Percentiles rank a stretch among this genome's conserved stretches.
These are phyloP conservation scores for Penicillium sp. DNA, from an alignment of 2,329 filamentous ascomycete species.

Conservation along the genomic window DNA sequence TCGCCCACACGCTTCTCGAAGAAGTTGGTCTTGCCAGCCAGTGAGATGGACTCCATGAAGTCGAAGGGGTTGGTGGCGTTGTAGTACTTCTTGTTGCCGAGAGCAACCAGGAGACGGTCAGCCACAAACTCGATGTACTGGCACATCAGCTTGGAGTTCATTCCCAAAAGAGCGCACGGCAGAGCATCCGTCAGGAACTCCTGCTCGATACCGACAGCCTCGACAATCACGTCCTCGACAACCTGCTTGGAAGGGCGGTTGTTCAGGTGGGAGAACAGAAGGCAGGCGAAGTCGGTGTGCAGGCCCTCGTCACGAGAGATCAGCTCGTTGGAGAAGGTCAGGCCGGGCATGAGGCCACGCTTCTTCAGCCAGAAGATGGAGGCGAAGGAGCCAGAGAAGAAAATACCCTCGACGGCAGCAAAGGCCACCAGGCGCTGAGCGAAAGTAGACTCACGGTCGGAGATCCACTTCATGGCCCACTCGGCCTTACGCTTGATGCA, in stretches of 20 bases:
- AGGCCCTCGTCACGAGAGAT: slow-evolving; percentile 99
- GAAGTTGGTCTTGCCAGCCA: slow-evolving; percentile 99
- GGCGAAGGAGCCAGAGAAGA: slow-evolving; percentile 97
- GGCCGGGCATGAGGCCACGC: slow-evolving; percentile 95
- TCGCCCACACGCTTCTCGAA: slow-evolving; percentile 99
- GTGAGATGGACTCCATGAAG: slow-evolving; percentile 99
- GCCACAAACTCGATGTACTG: slow-evolving; percentile 99
- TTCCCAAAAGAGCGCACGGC: slow-evolving; percentile 86
- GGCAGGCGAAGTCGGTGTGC: slow-evolving; percentile 97
- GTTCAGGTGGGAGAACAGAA: slow-evolving; percentile 95
- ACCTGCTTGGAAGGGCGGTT: slow-evolving; percentile 77
- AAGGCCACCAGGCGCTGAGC: slow-evolving; percentile 94
- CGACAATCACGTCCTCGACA: slow-evolving; percentile 82
- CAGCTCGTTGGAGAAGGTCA: slow-evolving; percentile 99
- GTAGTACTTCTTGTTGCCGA: slow-evolving; percentile 93
- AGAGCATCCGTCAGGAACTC: slow-evolving; percentile 97
- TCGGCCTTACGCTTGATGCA: slow-evolving; percentile 98
- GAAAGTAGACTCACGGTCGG: slow-evolving; percentile 88
- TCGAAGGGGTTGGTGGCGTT: slow-evolving; percentile 93
- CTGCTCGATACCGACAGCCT: slow-evolving; percentile 91
- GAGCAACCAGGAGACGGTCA: slow-evolving; percentile 83
- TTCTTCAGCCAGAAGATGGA: slow-evolving; percentile 99
- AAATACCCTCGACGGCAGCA: slow-evolving; percentile 97
- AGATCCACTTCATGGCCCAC: slow-evolving; percentile 94
- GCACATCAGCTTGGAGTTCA: slow-evolving; percentile 97